These are phyloP conservation scores for Aspergillus pseudonomiae DNA, from an alignment of 2,329 filamentous ascomycete genomes.

Conservation along the genomic window DNA sequence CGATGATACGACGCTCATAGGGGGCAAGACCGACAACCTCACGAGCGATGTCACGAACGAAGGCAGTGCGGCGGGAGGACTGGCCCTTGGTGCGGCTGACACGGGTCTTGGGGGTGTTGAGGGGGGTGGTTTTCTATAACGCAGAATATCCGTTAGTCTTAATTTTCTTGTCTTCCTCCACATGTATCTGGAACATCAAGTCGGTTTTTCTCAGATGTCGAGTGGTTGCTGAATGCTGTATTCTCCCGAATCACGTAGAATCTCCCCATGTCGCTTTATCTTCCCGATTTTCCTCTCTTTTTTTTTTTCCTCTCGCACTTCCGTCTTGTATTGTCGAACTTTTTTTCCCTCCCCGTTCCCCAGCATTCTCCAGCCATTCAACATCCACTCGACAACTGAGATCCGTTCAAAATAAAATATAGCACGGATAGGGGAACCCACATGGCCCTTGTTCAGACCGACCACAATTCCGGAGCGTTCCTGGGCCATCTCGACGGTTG, in stretches of 20 bases:
- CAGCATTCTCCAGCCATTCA: background rate
- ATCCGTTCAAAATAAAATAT: constrained; percentile 4
- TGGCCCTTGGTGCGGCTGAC: constrained; percentile 90
- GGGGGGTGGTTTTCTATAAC: constrained; percentile 77
- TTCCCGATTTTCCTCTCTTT: background rate
- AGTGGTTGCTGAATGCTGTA: constrained; percentile 7
- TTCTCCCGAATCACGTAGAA: background rate
- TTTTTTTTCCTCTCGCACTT: background rate
- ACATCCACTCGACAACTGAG: constrained; percentile 17
- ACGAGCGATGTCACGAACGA: constrained; percentile 96
- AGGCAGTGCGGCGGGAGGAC: constrained; percentile 93
- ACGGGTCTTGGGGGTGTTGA: constrained; percentile 72
- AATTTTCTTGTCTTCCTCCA: background rate
- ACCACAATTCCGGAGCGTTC: constrained; percentile 59
- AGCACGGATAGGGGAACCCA: constrained; percentile 51
- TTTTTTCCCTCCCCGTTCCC: background rate
- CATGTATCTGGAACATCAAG: background rate
- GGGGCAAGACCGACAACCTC: constrained; percentile 94
- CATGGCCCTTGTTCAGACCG: constrained; percentile 68
- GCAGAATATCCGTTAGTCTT: constrained; percentile 43
- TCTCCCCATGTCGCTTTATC: background rate
- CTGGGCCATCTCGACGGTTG: constrained; percentile 52
- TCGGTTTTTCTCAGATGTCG: constrained; percentile 5
- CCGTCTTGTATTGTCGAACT: background rate
- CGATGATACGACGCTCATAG: constrained; percentile 98